These are phyloP conservation scores for Myxozyma melibiosi DNA, from an alignment of 805 yeast species.

Conservation along the genomic window DNA sequence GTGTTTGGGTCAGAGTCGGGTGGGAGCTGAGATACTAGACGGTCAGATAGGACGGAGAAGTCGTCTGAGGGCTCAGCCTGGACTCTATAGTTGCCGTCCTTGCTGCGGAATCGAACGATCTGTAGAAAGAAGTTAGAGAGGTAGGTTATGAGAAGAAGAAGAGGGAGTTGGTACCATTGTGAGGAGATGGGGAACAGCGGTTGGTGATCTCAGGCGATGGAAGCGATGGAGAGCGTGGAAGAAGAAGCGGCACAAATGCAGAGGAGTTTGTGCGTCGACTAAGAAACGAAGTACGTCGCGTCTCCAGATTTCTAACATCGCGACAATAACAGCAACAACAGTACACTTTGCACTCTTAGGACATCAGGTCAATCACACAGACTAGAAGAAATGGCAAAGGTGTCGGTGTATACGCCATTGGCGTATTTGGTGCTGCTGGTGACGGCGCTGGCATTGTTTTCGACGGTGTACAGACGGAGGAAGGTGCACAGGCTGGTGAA, in stretches of 20 bases:
- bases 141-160: background rate
- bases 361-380: too few species aligned
- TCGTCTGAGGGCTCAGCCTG: constrained; percentile 50
- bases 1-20: constrained; percentile 38
- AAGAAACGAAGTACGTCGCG: too few species aligned
- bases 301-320: background rate
- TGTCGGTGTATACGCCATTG: constrained; percentile 30
- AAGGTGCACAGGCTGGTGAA: constrained; percentile 52
- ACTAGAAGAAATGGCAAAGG: constrained; percentile 23
- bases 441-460: constrained; percentile 28
- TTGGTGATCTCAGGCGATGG: too few species aligned
- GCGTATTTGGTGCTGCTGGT: constrained; percentile 32
- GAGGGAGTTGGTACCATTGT: background rate
- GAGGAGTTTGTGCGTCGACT: too few species aligned
- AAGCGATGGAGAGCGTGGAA: background rate
- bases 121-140: constrained; percentile 21
- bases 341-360: too few species aligned
- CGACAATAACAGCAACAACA: background rate
- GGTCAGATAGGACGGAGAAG: constrained; percentile 50
- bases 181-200: too few species aligned
- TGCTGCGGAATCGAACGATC: constrained; percentile 81
- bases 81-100: constrained; percentile 79
- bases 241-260: too few species aligned
- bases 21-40: constrained; percentile 43
- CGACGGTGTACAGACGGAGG: constrained; percentile 32